Base-by-base conservation (phyloP, 2,329 filamentous ascomycete genomes). In the Ophiocordyceps sinensis region DNA sequence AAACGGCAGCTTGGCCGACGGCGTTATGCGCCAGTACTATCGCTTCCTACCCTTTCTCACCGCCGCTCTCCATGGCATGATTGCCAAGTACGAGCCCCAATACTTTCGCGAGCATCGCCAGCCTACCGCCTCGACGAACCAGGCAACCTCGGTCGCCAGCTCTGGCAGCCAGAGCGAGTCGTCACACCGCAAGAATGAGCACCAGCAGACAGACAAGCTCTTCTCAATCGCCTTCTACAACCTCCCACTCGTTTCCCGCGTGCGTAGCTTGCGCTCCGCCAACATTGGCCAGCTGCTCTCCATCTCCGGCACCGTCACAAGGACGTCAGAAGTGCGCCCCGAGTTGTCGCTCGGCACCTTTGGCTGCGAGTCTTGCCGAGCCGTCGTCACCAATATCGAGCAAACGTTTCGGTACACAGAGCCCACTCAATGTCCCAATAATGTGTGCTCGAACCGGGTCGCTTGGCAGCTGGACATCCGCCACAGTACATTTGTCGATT, bases 401-500 rank as follows among this genome's bases (percentile, higher is more conserved):
- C 91, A 98, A 65, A 94, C 86, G 0, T 98, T 98, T 66, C 79
- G 87, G 55, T 98, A 95, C 62, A 95, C 89, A 0, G 91, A 98
- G 58, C 91, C 91, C 1, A 89, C 87, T 4, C 86, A 95, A 65
- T 98, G 91, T 52, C 89, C 91, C 10, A 96, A 96, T 56, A 59
- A 68, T 23, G 83, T 75, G 7, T 98, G 91, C 59, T 80, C 80
- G 52, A 98, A 98, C 64, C 80, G 91, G 23, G 68, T 81, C 44
- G 86, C 84, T n/a, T 98, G 91, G 91, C 79, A 87, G 49, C 66
- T 98, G n/a, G 89, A 98, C 53, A 95, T 98, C 54, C 75, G 86
- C 36, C 89, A 94, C 60, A 95, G 88, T 60, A 96, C 88, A 0
- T 98, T 98, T 58, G 84, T 98, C 46, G 91, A 98, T 64, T 98